phyloP scores from a whole-genome alignment of 2,329 filamentous ascomycete species.

The Whalleya microplaca region DNA sequence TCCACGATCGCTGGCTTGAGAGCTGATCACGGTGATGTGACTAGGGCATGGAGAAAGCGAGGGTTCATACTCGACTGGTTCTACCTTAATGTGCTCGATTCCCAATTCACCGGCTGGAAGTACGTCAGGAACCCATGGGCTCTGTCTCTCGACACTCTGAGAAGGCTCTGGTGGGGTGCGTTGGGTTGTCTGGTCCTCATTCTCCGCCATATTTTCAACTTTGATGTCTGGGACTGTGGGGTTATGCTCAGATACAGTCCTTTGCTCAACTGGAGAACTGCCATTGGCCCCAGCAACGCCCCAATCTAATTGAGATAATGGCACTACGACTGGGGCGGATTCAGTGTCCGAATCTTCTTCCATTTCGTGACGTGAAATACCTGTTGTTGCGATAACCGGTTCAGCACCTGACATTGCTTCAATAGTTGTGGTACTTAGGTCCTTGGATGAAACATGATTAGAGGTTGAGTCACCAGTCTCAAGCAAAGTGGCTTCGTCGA shows the following conservation, averaged over 20 bases:
- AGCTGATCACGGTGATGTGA: constrained; percentile 4
- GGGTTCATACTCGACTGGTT: constrained; percentile 11
- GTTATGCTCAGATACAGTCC: neutral
- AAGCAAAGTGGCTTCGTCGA: constrained; percentile 5
- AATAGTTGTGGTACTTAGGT: neutral
- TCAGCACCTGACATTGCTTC: constrained; percentile 6
- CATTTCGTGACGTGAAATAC: neutral
- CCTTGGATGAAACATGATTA: neutral
- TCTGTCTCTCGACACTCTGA: constrained; percentile 24
- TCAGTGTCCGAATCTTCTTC: constrained; percentile 13
- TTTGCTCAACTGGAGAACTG: constrained; percentile 1
- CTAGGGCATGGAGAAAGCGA: constrained; percentile 4
- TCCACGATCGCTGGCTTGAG: constrained; percentile 8
- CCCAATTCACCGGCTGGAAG: constrained; percentile 6
- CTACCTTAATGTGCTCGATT: constrained; percentile 17
- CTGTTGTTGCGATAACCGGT: neutral
- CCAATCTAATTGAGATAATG: constrained; percentile 22
- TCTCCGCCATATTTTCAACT: constrained; percentile 1
- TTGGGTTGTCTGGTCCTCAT: neutral
- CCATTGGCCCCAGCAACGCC: constrained; percentile 3
- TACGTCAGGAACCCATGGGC: constrained; percentile 31
- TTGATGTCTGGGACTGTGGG: neutral
- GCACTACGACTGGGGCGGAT: constrained; percentile 11
- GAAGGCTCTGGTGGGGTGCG: neutral
- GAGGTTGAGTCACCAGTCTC: neutral